Evolutionary conservation across 257 asterid species (phyloP).

Genomic region (Solanum piurae): DNA sequence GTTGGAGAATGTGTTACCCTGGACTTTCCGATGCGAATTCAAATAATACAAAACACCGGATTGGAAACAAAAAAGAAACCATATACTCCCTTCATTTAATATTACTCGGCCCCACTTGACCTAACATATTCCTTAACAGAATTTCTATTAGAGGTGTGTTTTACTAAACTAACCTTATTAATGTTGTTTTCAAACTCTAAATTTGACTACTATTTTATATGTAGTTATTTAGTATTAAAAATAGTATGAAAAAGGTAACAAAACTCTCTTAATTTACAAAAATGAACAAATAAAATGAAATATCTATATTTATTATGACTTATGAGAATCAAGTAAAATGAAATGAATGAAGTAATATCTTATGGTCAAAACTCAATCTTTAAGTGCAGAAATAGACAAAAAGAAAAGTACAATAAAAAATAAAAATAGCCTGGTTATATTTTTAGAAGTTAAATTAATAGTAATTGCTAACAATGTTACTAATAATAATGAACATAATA

Average conservation of each 20-base stretch:
- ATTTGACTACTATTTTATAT: no score
- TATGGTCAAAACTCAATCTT: background rate
- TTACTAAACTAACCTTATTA: no score
- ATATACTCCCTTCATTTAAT: no score
- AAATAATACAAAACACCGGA: no score
- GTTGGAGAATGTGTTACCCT: background rate
- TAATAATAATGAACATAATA: background rate
- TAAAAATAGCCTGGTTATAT: background rate
- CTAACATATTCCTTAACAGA: background rate
- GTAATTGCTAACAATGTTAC: background rate
- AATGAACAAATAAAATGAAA: background rate
- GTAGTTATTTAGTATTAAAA: background rate
- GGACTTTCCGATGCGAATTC: no score
- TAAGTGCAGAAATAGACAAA: background rate
- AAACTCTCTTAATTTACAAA: background rate
- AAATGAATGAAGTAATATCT: background rate
- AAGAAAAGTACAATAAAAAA: background rate
- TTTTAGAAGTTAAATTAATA: background rate
- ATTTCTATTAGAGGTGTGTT: background rate
- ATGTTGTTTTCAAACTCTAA: background rate
- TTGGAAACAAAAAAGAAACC: no score
- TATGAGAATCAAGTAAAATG: background rate
- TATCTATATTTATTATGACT: background rate
- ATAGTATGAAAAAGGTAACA: background rate
- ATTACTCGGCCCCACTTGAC: background rate